phyloP scores from a whole-genome alignment of 192 early-diverging fungal genomes.

The Chytriomyces sp. region DNA sequence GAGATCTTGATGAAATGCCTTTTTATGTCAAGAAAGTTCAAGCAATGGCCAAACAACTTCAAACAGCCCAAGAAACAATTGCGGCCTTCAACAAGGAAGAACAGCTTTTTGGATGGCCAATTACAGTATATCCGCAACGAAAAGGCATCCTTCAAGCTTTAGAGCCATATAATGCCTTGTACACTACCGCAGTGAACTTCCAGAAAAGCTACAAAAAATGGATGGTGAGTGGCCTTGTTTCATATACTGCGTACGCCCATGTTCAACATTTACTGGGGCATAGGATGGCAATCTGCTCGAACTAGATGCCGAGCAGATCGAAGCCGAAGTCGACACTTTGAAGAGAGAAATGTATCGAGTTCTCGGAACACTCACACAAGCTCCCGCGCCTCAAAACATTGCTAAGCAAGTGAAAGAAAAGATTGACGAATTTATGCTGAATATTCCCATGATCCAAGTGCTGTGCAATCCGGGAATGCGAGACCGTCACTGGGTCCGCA shows the following conservation, averaged over 20 bases:
- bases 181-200: slow-evolving; percentile 64
- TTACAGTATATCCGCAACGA: slow-evolving; percentile 62
- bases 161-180: slow-evolving; percentile 63
- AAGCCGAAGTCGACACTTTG: slow-evolving; percentile 57
- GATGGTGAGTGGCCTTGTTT: slow-evolving; percentile 42
- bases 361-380: slow-evolving; percentile 55
- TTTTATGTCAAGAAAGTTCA: slow-evolving; percentile 72
- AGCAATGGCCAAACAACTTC: slow-evolving; percentile 57
- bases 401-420: slow-evolving; percentile 65
- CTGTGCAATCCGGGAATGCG: slow-evolving; percentile 67
- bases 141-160: slow-evolving; percentile 55
- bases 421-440: slow-evolving; percentile 63
- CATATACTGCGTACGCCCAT: not conserved
- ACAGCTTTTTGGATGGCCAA: slow-evolving; percentile 61
- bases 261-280: not conserved
- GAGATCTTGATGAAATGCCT: slow-evolving; percentile 68
- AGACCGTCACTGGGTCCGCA: slow-evolving; percentile 59
- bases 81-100: slow-evolving; percentile 66
- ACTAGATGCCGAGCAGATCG: slow-evolving; percentile 62
- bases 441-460: slow-evolving; percentile 62
- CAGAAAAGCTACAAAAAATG: slow-evolving; percentile 65
- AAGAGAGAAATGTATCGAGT: slow-evolving; percentile 64
- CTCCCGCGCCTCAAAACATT: slow-evolving; percentile 59
- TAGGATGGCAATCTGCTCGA: slow-evolving; percentile 60
- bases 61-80: slow-evolving; percentile 58